Conservation (phyloP, 1,139 yeast genomes). For the Geotrichum carabidarum region DNA sequence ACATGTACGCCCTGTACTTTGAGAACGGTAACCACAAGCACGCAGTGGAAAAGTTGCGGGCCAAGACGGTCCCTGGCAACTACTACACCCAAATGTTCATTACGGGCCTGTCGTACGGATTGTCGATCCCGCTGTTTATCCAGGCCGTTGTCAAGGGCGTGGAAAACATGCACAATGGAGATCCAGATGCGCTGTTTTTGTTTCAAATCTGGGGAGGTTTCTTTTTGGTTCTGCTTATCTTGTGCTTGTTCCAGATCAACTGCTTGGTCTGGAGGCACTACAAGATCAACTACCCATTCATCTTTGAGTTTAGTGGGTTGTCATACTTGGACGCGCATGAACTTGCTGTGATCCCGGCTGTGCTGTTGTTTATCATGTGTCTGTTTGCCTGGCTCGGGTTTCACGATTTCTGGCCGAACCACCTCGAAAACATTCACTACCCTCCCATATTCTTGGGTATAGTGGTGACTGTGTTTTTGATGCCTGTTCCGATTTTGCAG, state of each 20-base stretch:
- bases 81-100: slow-evolving; percentile 35
- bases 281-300: slow-evolving; percentile 84
- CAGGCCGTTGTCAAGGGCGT: slow-evolving; percentile 52
- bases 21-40: slow-evolving; percentile 69
- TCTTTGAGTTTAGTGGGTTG: slow-evolving; percentile 78
- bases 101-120: slow-evolving; percentile 62
- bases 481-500: slow-evolving; percentile 54
- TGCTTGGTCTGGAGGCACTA: slow-evolving; percentile 66
- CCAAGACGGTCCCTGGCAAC: slow-evolving; percentile 40
- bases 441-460: slow-evolving; percentile 74
- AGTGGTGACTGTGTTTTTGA: slow-evolving; percentile 46
- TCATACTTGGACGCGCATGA: slow-evolving; percentile 65
- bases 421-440: slow-evolving; percentile 64
- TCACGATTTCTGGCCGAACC: slow-evolving; percentile 57
- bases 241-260: slow-evolving; percentile 61
- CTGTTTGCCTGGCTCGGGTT: slow-evolving; percentile 73
- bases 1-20: slow-evolving; percentile 59
- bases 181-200: slow-evolving; percentile 42
- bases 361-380: slow-evolving; percentile 53
- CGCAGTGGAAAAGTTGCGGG: slow-evolving; percentile 67
- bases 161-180: slow-evolving; percentile 27
- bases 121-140: slow-evolving; percentile 58
- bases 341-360: slow-evolving; percentile 57
- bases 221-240: slow-evolving; percentile 55
- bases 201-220: slow-evolving; percentile 94